phyloP scores from a whole-genome alignment of 169 alveolate species.

The Eimeria zaria region DNA sequence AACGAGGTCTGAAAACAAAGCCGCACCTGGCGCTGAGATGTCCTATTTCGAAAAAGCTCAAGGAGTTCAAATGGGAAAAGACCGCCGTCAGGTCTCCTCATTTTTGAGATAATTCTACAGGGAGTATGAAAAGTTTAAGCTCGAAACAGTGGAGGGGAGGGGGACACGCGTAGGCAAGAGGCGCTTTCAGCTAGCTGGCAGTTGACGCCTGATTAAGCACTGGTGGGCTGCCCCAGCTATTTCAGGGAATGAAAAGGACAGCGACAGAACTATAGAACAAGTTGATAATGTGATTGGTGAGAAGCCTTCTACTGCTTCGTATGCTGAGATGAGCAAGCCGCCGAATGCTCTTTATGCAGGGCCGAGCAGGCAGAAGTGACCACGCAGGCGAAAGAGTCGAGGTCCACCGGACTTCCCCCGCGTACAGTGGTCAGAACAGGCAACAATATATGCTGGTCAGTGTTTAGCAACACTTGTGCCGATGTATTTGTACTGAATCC shows the following conservation, averaged over 20 bases:
- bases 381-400: neutral
- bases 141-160: neutral
- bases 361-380: neutral
- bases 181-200: neutral
- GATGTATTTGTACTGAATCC: neutral
- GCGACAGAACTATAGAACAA: neutral
- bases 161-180: neutral
- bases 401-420: neutral
- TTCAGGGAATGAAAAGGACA: neutral
- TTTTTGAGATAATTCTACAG: neutral
- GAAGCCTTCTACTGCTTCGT: too few species aligned
- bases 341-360: neutral
- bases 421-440: too few species aligned
- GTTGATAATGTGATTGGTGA: neutral
- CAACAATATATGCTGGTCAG: too few species aligned
- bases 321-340: neutral
- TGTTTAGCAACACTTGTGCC: neutral
- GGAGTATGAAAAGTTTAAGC: neutral
- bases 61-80: neutral
- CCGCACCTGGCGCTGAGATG: neutral
- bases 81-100: neutral
- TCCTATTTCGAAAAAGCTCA: neutral
- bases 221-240: neutral
- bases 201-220: neutral
- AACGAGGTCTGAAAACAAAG: neutral